Percentiles rank a stretch among this genome's conserved stretches.
phyloP scores from a whole-genome alignment of 345 rosid genomes.

The Streptanthus diversifolius region DNA sequence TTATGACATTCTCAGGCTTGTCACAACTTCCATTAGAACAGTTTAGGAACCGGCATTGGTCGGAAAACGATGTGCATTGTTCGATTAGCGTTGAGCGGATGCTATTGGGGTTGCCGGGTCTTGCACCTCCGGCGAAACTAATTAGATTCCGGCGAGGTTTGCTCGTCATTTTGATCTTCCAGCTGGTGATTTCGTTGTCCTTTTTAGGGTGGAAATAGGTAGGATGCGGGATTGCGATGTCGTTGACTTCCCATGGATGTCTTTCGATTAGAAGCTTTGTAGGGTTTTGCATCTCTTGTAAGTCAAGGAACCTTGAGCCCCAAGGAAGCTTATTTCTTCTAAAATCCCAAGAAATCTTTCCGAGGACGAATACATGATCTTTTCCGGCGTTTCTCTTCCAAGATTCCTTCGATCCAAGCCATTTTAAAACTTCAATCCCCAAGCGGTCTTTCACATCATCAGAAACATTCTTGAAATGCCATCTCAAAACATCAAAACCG shows the following conservation, averaged over 20 bases:
- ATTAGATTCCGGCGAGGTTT: constrained; percentile 42
- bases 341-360: constrained; percentile 89
- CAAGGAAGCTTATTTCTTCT: constrained; percentile 51
- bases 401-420: constrained; percentile 52
- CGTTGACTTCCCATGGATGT: constrained; percentile 71
- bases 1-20: constrained; percentile 39
- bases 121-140: constrained; percentile 65
- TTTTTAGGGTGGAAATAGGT: constrained; percentile 68
- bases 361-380: constrained; percentile 72
- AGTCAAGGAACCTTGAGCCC: constrained; percentile 61
- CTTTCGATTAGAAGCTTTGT: constrained; percentile 69
- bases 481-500: constrained; percentile 65
- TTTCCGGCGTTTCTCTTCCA: constrained; percentile 56
- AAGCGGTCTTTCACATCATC: constrained; percentile 52
- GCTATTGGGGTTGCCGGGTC: constrained; percentile 54
- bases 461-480: constrained; percentile 76
- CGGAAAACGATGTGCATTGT: constrained; percentile 42
- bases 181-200: constrained; percentile 45
- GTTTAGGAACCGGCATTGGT: constrained; percentile 46
- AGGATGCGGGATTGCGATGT: constrained; percentile 77
- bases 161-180: constrained; percentile 54
- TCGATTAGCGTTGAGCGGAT: constrained; percentile 54
- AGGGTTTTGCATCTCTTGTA: constrained; percentile 66
- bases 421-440: constrained; percentile 49
- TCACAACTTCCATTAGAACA: constrained; percentile 49